Base-by-base conservation (phyloP, 1,139 yeast genomes). In the Geotrichum fermentans region DNA sequence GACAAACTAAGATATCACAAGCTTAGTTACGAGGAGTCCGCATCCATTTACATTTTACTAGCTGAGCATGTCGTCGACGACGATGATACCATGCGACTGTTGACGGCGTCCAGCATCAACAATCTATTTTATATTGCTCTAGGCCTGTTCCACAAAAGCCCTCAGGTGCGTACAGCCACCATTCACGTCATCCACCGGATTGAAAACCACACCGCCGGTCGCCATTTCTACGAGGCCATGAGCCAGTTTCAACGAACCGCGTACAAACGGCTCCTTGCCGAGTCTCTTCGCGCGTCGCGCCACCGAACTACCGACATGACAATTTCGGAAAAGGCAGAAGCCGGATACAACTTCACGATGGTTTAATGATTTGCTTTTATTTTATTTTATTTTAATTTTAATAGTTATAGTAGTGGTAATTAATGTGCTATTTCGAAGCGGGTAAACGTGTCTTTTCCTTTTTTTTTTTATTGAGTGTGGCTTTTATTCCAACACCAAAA, bases 121-220 rank as follows among this genome's bases (percentile, higher is more conserved):
- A 60, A 60, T 43, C 54, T 68, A 43, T 60, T 60, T 49, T 63
- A 61, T 43, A 48, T 68, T 22, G 64, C 66, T 4, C 52, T 61
- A 38, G 72, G 72, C 2, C 55, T 69, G 30, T 66, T 66, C 50
- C 72, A 68, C 52, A 64, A 64, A 13, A 58, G 55, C 40, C 46
- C 57, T 2, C 54, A 54, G 17, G 63, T 66, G 6, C 58, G 71
- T 20, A 41, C 54, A 3, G 59, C 59, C 45, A 61, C 63, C 1
- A 60, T 56, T 17, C 55, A 58, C n/a, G 53, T 68, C 22, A 54
- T 68, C 34, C 57, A 57, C 38, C 58, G 66, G 5, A 60, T 68
- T 39, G 63, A 63, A 47, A 50, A 53, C 36, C 69, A 67, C 44
- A 50, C 60, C 3, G 69, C 68, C 1, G 69, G 68, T 22, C 56